Evolutionary conservation across 352 stramenopile genomes (phyloP).

Genomic region (Phytophthora lateralis): DNA sequence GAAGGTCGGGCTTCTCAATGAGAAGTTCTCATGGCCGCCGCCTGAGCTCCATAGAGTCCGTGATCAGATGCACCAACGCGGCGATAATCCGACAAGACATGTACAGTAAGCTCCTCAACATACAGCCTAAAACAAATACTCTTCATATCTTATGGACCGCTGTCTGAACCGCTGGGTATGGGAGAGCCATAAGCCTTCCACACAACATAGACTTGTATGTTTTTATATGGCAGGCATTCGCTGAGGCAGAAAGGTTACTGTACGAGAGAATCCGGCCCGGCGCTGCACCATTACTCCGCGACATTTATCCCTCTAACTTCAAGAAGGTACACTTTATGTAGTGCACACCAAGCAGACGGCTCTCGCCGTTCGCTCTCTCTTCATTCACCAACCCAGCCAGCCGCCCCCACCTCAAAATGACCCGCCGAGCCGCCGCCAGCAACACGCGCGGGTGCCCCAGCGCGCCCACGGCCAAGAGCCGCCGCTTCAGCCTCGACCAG

Average conservation of each 20-base stretch:
- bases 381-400: conserved; percentile 22
- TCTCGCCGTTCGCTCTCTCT: conserved; percentile 8
- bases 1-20: too few relatives aligned
- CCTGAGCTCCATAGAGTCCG: background rate
- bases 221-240: too few relatives aligned
- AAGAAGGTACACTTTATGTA: conserved; percentile 2
- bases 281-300: conserved; percentile 13
- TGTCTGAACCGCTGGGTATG: too few relatives aligned
- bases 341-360: conserved; percentile 12
- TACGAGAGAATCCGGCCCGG: background rate
- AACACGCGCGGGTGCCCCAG: conserved; percentile 19
- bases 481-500: conserved; percentile 38
- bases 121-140: too few relatives aligned
- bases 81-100: background rate
- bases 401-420: conserved; percentile 21
- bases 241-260: too few relatives aligned
- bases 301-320: conserved; percentile 15
- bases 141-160: too few relatives aligned
- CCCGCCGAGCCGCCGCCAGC: conserved; percentile 2
- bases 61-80: background rate
- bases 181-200: too few relatives aligned
- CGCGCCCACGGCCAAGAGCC: conserved; percentile 17
- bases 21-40: background rate
- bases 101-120: too few relatives aligned
- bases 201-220: too few relatives aligned